Percentiles rank a stretch among this genome's conserved stretches.
Conservation (phyloP, 352 stramenopile genomes). For the Phytophthora ohioensis region DNA sequence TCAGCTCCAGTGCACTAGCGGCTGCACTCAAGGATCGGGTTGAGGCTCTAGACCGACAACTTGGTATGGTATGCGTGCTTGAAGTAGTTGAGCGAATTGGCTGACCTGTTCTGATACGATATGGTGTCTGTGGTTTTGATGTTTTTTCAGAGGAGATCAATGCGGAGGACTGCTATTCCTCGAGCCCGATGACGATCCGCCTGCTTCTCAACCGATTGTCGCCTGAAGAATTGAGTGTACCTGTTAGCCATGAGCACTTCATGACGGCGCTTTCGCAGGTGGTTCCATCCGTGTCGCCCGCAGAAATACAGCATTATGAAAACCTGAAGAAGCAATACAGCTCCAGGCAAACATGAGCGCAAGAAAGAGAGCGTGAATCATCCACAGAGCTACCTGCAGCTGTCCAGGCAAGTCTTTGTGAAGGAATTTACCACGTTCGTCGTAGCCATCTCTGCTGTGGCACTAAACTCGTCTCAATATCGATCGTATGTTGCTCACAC, state of each 20-base stretch:
- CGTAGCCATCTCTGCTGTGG: slow-evolving; percentile 16
- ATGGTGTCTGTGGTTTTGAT: slow-evolving; percentile 13
- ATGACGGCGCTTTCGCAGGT: slow-evolving; percentile 62
- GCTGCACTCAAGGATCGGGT: slow-evolving; percentile 86
- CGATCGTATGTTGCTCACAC: slow-evolving; percentile 20
- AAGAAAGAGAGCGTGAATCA: slow-evolving; percentile 2
- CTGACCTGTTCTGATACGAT: slow-evolving; percentile 22
- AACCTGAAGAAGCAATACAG: slow-evolving; percentile 89
- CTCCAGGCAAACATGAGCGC: slow-evolving; percentile 53
- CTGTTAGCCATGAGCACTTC: slow-evolving; percentile 69
- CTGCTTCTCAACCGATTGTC: slow-evolving; percentile 72
- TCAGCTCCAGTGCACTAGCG: slow-evolving; percentile 79
- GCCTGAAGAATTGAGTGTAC: slow-evolving; percentile 68
- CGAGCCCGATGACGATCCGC: slow-evolving; percentile 71
- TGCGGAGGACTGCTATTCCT: slow-evolving; percentile 83
- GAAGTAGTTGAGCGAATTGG: slow-evolving; percentile 7
- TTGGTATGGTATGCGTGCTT: slow-evolving; percentile 50
- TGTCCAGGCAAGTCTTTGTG: slow-evolving; percentile 17
- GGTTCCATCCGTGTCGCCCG: slow-evolving; percentile 85
- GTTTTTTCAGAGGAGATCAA: slow-evolving; percentile 65
- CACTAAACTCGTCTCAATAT: slow-evolving; percentile 13
- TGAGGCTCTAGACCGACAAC: slow-evolving; percentile 62
- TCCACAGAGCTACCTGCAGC: slow-evolving; percentile 6
- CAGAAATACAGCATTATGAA: slow-evolving; percentile 90
- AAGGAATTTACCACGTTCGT: not conserved